Evolutionary conservation across 306 rosid genomes (phyloP).

Genomic region (Cyamopsis tetragonoloba): DNA sequence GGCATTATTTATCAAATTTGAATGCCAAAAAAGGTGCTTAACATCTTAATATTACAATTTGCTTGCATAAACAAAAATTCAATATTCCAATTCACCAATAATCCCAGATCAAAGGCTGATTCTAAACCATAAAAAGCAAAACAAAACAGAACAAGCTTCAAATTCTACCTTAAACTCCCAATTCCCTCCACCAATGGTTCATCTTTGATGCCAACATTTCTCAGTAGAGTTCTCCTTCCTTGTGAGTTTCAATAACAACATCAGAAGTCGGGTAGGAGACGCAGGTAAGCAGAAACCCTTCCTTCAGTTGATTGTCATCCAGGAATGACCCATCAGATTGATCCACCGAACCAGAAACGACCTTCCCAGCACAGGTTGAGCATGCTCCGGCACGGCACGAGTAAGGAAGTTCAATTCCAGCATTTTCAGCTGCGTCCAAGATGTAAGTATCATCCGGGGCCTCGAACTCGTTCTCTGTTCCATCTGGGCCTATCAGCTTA

Average conservation of each 20-base stretch:
- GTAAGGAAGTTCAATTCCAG: slow-evolving; percentile 76
- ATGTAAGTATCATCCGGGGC: slow-evolving; percentile 70
- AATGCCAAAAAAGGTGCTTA: slow-evolving; percentile 5
- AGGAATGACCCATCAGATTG: slow-evolving; percentile 82
- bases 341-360: slow-evolving; percentile 56
- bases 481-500: slow-evolving; percentile 61
- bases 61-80: slow-evolving; percentile 19
- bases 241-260: slow-evolving; percentile 72
- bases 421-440: slow-evolving; percentile 73
- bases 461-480: slow-evolving; percentile 59
- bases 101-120: slow-evolving; percentile 4
- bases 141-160: not conserved
- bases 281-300: slow-evolving; percentile 61
- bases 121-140: slow-evolving; percentile 23
- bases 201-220: not conserved
- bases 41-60: slow-evolving; percentile 12
- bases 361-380: slow-evolving; percentile 76
- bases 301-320: slow-evolving; percentile 56
- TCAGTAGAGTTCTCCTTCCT: slow-evolving; percentile 71
- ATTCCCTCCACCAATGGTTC: not conserved
- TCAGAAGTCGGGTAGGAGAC: slow-evolving; percentile 72
- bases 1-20: not conserved
- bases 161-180: slow-evolving; percentile 12
- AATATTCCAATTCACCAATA: slow-evolving; percentile 14
- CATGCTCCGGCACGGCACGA: slow-evolving; percentile 92